These are phyloP conservation scores for Wallacemonas sp. DNA, from an alignment of 208 protist species.

Conservation along the genomic window DNA sequence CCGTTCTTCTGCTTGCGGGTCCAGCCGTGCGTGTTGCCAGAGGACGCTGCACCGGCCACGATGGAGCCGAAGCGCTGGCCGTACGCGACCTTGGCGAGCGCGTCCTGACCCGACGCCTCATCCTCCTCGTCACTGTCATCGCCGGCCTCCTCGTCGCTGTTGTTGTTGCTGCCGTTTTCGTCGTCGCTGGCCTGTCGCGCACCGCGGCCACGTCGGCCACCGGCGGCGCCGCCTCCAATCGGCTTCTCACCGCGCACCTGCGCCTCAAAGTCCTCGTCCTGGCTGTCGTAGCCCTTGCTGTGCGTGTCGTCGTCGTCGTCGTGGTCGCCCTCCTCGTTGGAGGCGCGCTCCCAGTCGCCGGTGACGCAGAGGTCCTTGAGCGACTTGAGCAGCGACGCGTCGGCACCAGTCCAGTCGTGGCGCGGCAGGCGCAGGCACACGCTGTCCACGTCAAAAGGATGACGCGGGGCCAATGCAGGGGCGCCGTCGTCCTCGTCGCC, in stretches of 20 bases:
- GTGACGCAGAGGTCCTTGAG: constrained; percentile 96
- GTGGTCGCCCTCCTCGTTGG: constrained; percentile 48
- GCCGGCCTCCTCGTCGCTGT: constrained; percentile 57
- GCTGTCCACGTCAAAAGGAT: constrained; percentile 60
- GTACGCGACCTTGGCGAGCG: constrained; percentile 33
- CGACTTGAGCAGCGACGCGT: constrained; percentile 42
- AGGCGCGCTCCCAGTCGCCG: constrained; percentile 82
- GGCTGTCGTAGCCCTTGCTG: constrained; percentile 85
- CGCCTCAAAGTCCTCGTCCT: constrained; percentile 86
- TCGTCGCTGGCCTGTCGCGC: constrained; percentile 19
- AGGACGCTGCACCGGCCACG: constrained; percentile 3
- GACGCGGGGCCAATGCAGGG: constrained; percentile 52
- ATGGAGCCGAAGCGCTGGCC: constrained; percentile 11
- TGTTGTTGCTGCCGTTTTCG: constrained; percentile 35
- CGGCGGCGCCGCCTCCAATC: no score
- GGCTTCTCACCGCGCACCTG: constrained; percentile 65
- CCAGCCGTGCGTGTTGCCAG: constrained; percentile 7
- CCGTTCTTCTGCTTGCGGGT: constrained; percentile 21
- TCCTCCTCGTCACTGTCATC: constrained; percentile 41
- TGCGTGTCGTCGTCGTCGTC: constrained; percentile 37
- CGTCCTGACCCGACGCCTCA: constrained; percentile 21
- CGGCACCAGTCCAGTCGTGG: constrained; percentile 63
- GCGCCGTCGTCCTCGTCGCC: constrained; percentile 49
- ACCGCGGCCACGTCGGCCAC: constrained; percentile 5
- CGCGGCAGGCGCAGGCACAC: constrained; percentile 47